A percentile compares a stretch with the other conserved stretches of the same genome.
These are phyloP conservation scores for Luffa aegyptiaca DNA, from an alignment of 306 rosid species.

Conservation along the genomic window DNA sequence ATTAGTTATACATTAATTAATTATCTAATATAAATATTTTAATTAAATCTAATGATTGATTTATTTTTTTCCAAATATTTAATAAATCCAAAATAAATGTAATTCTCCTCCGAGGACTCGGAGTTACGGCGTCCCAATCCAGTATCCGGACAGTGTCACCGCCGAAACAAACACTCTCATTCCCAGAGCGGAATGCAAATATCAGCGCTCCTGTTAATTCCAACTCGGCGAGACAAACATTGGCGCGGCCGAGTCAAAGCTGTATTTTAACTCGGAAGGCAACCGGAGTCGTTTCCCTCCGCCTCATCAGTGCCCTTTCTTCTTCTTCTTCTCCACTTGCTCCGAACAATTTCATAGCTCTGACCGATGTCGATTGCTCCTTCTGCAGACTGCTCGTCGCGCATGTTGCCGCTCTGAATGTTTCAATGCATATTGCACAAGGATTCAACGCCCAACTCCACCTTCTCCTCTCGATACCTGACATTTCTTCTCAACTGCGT, in stretches of 20 bases:
- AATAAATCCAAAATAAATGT: too few species aligned
- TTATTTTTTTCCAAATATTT: too few species aligned
- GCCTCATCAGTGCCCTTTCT: background rate
- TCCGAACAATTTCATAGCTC: background rate
- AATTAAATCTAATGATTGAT: too few species aligned
- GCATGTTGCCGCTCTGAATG: background rate
- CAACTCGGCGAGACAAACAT: background rate
- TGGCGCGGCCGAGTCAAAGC: background rate
- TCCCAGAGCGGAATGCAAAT: too few species aligned
- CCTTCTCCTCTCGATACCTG: background rate
- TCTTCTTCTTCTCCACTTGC: background rate
- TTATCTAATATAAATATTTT: too few species aligned
- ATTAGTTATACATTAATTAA: too few species aligned
- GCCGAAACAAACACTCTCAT: background rate
- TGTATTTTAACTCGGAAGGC: background rate
- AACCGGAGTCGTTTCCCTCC: background rate
- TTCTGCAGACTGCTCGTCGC: background rate
- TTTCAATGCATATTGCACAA: background rate
- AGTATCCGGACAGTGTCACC: too few species aligned
- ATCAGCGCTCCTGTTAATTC: too few species aligned
- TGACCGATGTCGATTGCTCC: background rate
- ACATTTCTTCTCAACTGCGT: background rate
- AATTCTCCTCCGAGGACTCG: background rate
- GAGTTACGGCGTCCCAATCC: background rate
- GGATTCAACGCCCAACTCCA: background rate